A percentile compares a stretch with the other conserved stretches of the same genome.
phyloP scores from a whole-genome alignment of 2,329 filamentous ascomycete genomes.

The Zopfia rhizophila region DNA sequence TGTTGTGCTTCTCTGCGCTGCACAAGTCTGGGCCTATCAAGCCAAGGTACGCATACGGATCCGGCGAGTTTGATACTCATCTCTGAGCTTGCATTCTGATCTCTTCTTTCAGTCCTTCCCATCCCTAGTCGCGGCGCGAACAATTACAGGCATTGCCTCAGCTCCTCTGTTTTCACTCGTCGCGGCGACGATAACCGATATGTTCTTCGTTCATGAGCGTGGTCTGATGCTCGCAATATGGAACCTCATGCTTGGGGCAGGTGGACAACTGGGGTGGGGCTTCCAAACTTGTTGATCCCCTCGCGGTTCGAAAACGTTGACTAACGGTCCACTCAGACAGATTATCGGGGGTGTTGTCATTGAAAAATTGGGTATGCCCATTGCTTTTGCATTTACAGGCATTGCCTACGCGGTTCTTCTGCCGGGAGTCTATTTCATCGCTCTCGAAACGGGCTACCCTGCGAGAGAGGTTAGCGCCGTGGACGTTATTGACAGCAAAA shows the following conservation, averaged over 20 bases:
- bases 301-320: not conserved
- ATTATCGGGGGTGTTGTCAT: conserved; percentile 22
- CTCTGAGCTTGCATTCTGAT: no score
- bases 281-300: no score
- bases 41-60: no score
- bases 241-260: conserved; percentile 23
- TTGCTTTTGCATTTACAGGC: conserved; percentile 22
- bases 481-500: conserved; percentile 6
- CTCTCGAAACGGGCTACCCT: conserved; percentile 26
- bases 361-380: conserved; percentile 17
- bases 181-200: conserved; percentile 24
- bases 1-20: conserved; percentile 22
- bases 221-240: conserved; percentile 25
- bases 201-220: conserved; percentile 25
- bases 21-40: no score
- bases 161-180: conserved; percentile 24
- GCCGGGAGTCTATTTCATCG: conserved; percentile 20
- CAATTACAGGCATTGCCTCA: conserved; percentile 21
- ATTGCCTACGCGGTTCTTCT: conserved; percentile 17
- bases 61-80: no score
- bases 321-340: conserved; percentile 11
- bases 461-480: conserved; percentile 11
- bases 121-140: conserved; percentile 19
- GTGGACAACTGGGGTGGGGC: conserved; percentile 23
- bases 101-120: conserved; percentile 20